These are phyloP conservation scores for Fusarium oligoseptatum DNA, from an alignment of 2,329 filamentous ascomycete genomes.

Conservation along the genomic window DNA sequence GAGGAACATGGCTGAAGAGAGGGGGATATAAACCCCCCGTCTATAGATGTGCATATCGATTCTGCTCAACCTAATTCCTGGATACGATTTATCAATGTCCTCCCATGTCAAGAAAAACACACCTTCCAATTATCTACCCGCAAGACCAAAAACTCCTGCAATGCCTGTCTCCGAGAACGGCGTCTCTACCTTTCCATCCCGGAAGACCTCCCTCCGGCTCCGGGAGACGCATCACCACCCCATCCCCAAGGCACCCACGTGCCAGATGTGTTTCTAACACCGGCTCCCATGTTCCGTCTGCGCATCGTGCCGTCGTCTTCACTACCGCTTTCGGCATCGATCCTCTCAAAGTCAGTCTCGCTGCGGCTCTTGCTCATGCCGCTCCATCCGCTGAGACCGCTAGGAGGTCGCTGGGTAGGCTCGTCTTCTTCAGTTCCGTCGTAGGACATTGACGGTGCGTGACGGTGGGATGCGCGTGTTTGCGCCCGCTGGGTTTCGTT, in stretches of 20 bases:
- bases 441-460: conserved; percentile 41
- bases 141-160: conserved; percentile 49
- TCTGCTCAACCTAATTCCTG: conserved; percentile 14
- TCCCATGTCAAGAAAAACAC: conserved; percentile 26
- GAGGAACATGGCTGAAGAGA: conserved; percentile 10
- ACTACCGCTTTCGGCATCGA: conserved; percentile 78
- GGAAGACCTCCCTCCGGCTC: conserved; percentile 49
- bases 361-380: conserved; percentile 84
- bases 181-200: conserved; percentile 55
- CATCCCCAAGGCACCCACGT: conserved; percentile 66
- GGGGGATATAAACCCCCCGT: conserved; percentile 8
- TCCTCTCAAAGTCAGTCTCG: conserved; percentile 90
- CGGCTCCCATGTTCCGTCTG: conserved; percentile 47
- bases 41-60: conserved; percentile 29
- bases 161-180: conserved; percentile 33
- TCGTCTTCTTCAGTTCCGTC: conserved; percentile 51
- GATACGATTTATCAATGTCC: not conserved
- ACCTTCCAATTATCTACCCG: conserved; percentile 10
- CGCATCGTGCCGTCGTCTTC: conserved; percentile 63
- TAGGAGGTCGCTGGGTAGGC: conserved; percentile 58
- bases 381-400: conserved; percentile 63
- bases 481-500: conserved; percentile 49
- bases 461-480: conserved; percentile 37
- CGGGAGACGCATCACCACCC: conserved; percentile 45
- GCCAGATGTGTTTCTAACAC: conserved; percentile 47